Conservation (phyloP, 257 asterid genomes). For the Lantana camara region DNA sequence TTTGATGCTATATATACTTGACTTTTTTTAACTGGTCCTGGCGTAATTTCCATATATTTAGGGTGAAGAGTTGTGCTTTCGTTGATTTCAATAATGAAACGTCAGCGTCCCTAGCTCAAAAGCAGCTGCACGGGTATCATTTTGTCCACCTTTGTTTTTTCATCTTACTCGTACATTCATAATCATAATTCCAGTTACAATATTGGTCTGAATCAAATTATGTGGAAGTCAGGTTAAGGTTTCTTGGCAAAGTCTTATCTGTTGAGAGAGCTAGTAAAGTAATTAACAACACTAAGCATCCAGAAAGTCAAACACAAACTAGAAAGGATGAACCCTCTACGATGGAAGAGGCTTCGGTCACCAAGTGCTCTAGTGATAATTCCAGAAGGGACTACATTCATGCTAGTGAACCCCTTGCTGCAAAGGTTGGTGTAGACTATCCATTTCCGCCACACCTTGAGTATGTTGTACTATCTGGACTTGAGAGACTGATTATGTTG, state of each 20-base stretch:
- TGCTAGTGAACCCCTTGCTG: constrained; percentile 67
- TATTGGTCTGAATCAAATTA: constrained; percentile 15
- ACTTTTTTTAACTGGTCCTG: neutral
- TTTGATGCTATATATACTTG: neutral
- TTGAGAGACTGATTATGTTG: constrained; percentile 10
- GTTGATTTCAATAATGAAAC: constrained; percentile 71
- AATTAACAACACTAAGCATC: constrained; percentile 38
- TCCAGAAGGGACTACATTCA: constrained; percentile 28
- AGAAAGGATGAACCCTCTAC: constrained; percentile 32
- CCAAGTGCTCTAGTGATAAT: constrained; percentile 33
- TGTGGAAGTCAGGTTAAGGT: constrained; percentile 55
- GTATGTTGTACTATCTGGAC: constrained; percentile 45
- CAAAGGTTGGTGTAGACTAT: constrained; percentile 84
- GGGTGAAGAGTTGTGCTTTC: constrained; percentile 82
- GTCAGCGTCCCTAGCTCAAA: constrained; percentile 77
- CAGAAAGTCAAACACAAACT: constrained; percentile 35
- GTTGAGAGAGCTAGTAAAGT: constrained; percentile 68
- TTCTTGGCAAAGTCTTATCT: constrained; percentile 77
- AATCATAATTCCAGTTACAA: neutral
- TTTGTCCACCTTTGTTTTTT: too few relatives aligned
- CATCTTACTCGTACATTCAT: too few relatives aligned
- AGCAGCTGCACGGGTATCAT: constrained; percentile 74
- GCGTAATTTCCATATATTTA: constrained; percentile 17
- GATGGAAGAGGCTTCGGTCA: constrained; percentile 33
- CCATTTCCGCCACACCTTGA: constrained; percentile 95